These are phyloP conservation scores for Collybiopsis confluens DNA, from an alignment of 768 basidiomycete genomes.

Conservation along the genomic window DNA sequence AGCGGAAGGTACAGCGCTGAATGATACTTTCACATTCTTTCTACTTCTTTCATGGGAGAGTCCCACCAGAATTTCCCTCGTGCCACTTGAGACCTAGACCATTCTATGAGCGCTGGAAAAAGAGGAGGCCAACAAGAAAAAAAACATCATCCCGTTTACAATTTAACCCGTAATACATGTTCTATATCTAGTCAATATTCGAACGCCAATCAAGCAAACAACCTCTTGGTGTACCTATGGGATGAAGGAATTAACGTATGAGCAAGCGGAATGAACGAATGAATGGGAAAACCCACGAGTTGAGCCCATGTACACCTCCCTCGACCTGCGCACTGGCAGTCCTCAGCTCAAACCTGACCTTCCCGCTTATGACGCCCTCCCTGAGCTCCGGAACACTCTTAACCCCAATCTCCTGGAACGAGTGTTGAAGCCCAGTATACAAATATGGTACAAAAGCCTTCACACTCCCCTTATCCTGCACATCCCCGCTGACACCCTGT, in stretches of 20 bases:
- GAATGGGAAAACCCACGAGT: constrained; percentile 64
- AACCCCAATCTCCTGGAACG: constrained; percentile 90
- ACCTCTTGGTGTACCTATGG: constrained; percentile 52
- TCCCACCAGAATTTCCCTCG: no score
- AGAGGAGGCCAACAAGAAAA: no score
- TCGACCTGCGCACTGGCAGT: constrained; percentile 95
- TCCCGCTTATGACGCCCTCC: constrained; percentile 58
- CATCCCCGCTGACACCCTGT: constrained; percentile 93
- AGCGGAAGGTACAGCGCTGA: no score
- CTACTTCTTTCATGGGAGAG: no score
- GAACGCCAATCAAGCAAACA: constrained; percentile 26
- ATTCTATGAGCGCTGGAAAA: no score
- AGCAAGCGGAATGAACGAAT: background rate
- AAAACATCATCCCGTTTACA: no score
- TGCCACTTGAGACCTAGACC: no score
- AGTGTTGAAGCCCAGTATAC: constrained; percentile 82
- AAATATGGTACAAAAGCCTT: constrained; percentile 89
- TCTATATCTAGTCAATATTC: background rate
- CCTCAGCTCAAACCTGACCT: constrained; percentile 85
- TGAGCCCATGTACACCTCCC: constrained; percentile 92
- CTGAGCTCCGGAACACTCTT: constrained; percentile 62
- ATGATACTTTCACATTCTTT: no score
- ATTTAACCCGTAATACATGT: no score
- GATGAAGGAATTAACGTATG: background rate
- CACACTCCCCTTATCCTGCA: constrained; percentile 95